These are phyloP conservation scores for Juncus inflexus DNA, from an alignment of 176 grass and related monocot genomes.

Conservation along the genomic window DNA sequence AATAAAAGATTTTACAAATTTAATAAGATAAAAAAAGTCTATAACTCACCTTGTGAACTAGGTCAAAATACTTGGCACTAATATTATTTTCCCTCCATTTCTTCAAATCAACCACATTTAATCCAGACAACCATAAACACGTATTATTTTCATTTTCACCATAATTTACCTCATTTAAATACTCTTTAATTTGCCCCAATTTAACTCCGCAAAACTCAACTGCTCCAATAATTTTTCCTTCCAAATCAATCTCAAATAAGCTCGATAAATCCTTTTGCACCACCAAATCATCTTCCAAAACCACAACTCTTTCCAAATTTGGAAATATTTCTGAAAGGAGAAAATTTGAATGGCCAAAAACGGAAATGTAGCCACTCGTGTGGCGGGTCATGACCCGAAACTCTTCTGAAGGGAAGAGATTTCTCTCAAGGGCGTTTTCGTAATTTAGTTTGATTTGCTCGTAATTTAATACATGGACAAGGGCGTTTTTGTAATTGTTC, in stretches of 20 bases:
- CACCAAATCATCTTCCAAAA: slow-evolving; percentile 88
- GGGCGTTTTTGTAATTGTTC: slow-evolving; percentile 61
- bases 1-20: not conserved
- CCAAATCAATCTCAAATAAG: slow-evolving; percentile 65
- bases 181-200: slow-evolving; percentile 49
- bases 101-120: slow-evolving; percentile 69
- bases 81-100: slow-evolving; percentile 68
- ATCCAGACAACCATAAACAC: slow-evolving; percentile 67
- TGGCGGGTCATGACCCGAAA: slow-evolving; percentile 51
- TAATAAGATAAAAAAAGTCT: not conserved
- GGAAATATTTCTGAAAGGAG: slow-evolving; percentile 79
- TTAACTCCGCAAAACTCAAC: slow-evolving; percentile 53
- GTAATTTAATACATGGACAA: slow-evolving; percentile 56
- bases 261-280: slow-evolving; percentile 67
- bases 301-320: slow-evolving; percentile 43
- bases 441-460: slow-evolving; percentile 36
- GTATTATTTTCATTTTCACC: slow-evolving; percentile 34
- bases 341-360: slow-evolving; percentile 82
- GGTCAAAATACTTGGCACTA: slow-evolving; percentile 30
- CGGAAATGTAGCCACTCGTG: slow-evolving; percentile 71
- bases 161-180: slow-evolving; percentile 37
- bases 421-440: not conserved
- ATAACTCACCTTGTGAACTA: slow-evolving; percentile 52
- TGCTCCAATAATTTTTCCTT: slow-evolving; percentile 54
- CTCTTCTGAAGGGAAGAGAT: slow-evolving; percentile 63